Percentiles rank a stretch among this genome's conserved stretches.
Conservation (phyloP, 345 rosid genomes). For the Psidium guajava region DNA sequence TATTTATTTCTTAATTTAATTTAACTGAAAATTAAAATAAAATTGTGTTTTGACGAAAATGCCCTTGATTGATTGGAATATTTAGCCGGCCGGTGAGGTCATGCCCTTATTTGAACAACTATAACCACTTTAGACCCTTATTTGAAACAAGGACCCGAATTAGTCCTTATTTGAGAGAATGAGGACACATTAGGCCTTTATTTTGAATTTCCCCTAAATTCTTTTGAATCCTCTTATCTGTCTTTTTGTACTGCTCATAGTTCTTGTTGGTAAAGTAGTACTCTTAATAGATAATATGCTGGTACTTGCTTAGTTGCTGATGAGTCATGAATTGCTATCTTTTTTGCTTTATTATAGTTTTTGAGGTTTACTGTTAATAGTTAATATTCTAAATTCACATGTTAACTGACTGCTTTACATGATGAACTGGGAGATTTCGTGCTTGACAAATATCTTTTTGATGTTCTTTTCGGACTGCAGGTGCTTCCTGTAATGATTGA, state of each 20-base stretch:
- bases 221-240: not conserved
- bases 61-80: no score
- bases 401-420: not conserved
- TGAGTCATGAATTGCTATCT: not conserved
- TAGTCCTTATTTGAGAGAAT: no score
- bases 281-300: not conserved
- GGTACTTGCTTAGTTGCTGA: not conserved
- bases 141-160: no score
- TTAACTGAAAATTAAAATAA: no score
- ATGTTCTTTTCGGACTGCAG: slow-evolving; percentile 15
- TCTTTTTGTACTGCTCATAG: not conserved
- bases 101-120: no score
- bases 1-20: no score
- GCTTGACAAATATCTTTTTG: not conserved
- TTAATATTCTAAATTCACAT: not conserved
- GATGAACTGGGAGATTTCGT: not conserved
- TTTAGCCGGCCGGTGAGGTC: no score
- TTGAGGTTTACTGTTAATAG: not conserved
- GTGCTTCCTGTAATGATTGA: slow-evolving; percentile 99
- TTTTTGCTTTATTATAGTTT: not conserved
- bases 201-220: not conserved
- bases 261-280: not conserved
- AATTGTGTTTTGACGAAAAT: no score
- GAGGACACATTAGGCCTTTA: no score
- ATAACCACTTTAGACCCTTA: no score